Evolutionary conservation across 2,329 filamentous ascomycete genomes (phyloP), one percentile per base, ranked within the genome.

Genomic region (Aspergillus sp.): DNA sequence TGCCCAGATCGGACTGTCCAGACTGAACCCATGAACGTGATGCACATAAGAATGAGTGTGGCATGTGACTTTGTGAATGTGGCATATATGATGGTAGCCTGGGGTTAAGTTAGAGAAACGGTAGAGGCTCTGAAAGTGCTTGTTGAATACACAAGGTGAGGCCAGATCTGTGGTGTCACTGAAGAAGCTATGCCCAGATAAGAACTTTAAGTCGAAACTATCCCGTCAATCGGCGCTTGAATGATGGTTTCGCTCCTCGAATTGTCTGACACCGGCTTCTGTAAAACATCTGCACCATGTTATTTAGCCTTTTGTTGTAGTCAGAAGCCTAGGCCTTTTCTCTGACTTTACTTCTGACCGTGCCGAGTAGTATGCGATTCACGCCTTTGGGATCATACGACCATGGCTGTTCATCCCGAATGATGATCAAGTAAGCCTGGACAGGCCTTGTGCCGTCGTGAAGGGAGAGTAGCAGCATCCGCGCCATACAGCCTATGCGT

Each of bases 301-400:
- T 15, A 25, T 7, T 11, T 23, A 27, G n/a, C 25, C 25, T 50
- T 27, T 30, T 8, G 32, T n/a, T 17, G 23, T 15, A 8, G 23
- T 49, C 10, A 5, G 5, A 32, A 30, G 15, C 25, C 19, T 23
- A 23, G 15, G 13, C 25, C 15, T 4, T 6, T 32, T n/a, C 25
- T 27, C n/a, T 13, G 47, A n/a, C 19, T 15, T 23, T 36, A 55
- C 38, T 54, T 42, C 42, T 21, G 36, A 49, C 66, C 82, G 81
- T n/a, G 80, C 50, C 3, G 70, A 69, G 67, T 83, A 83, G 67
- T 83, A 83, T 27, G 73, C 77, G 42, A 83, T 80, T 58, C 83
- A 84, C 25, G 84, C 74, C 53, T 75, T 75, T 79, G 80, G 82
- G 49, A 83, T 82, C 71, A 82, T 82, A 62, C 82, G 83, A 0